These are phyloP conservation scores for Xylaria castorea DNA, from an alignment of 495 filamentous ascomycete species.

Conservation along the genomic window DNA sequence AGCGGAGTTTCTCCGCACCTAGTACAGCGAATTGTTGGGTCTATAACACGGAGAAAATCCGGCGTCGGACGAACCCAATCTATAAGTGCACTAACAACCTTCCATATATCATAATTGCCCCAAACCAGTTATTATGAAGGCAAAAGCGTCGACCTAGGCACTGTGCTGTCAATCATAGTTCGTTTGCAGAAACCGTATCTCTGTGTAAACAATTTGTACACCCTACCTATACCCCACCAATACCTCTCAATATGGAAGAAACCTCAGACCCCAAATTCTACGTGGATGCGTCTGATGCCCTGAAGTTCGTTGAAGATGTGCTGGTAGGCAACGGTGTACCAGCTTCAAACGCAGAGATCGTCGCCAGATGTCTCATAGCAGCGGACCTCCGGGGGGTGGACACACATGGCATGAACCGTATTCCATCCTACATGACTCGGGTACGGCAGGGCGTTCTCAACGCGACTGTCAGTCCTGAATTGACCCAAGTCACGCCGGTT, in stretches of 20 bases:
- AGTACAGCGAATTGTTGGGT: not conserved
- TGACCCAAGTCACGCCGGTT: conserved; percentile 67
- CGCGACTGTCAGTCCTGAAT: conserved; percentile 59
- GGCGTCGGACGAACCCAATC: conserved; percentile 23
- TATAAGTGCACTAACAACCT: conserved; percentile 20
- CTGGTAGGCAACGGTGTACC: conserved; percentile 60
- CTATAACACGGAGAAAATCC: conserved; percentile 13
- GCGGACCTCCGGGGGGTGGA: conserved; percentile 82
- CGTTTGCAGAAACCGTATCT: not conserved
- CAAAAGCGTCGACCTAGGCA: not conserved
- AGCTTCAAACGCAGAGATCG: conserved; percentile 58
- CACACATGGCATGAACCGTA: conserved; percentile 77
- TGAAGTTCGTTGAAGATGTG: conserved; percentile 33
- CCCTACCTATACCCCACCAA: not conserved
- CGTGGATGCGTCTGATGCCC: conserved; percentile 26
- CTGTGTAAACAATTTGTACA: not conserved
- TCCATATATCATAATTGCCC: not conserved
- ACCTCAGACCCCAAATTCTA: conserved; percentile 14
- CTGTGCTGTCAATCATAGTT: not conserved
- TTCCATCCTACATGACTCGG: conserved; percentile 77
- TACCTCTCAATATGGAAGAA: conserved; percentile 33
- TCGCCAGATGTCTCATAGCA: conserved; percentile 68
- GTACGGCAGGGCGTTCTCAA: conserved; percentile 70
- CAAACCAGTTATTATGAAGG: not conserved
- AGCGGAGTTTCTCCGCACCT: conserved; percentile 19